Evolutionary conservation across 306 rosid genomes (phyloP), one percentile per base, ranked within the genome.

Genomic region (Prosopis cineraria): DNA sequence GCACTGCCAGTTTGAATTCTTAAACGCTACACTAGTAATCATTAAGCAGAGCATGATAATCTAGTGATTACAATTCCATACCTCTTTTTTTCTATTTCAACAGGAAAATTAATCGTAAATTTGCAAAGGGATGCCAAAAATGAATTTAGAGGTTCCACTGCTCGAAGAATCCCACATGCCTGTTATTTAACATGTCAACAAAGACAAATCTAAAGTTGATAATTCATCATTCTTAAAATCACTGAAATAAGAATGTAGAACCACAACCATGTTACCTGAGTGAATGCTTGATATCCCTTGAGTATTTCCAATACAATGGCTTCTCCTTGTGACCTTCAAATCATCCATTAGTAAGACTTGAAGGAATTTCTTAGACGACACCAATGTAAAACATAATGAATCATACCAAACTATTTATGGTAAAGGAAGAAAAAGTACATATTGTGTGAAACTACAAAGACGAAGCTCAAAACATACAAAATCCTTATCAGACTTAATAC

Each of bases 121-220:
- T 94, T 94, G 92, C 98, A 94, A 83, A 94, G 98, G 52, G 98
- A 94, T 76, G 98, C 97, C 70, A 94, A 87, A 90, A 92, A 94
- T 8, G 98, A 90, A 87, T 94, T 94, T 70, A 94, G 82, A 72
- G 98, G 98, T 81, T 94, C 98, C 59, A 94, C 91, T 64, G 92
- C 97, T 80, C 89, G 91, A 75, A 94, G 97, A 82, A 94, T 92
- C 65, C 98, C 98, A 74, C 98, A 94, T 64, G 97, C 98, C 98
- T 94, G 88, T 62, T 33, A 84, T 74, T 74, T 83, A 83, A 50
- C 20, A 24, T 39, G 29, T 66, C 78, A 79, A 30, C 30, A 68
- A 62, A 43, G 20, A 30, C 73, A 82, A 78, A 63, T 63, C 70
- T 39, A 27, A 81, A 83, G 37, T 39, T 77, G 72, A 70, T 52